phyloP scores from a whole-genome alignment of 1,284 basidiomycete species.

The Rhodotorula mucilaginosa region DNA sequence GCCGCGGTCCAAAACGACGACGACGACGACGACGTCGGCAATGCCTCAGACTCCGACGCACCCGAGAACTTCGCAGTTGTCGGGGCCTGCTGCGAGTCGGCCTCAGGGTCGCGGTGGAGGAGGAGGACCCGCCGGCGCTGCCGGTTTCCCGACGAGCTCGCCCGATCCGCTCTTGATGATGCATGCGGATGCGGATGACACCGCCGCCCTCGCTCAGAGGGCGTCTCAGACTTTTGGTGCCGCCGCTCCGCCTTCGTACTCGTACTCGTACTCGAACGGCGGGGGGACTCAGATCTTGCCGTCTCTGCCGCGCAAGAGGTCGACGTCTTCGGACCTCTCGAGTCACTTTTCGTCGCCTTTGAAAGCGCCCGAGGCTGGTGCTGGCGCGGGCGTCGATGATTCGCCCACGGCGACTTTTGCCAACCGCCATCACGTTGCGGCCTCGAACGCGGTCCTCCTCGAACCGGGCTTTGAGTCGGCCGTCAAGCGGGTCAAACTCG shows the following conservation, averaged over 20 bases:
- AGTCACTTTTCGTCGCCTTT: slow-evolving; percentile 4
- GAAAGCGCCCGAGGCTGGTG: neutral
- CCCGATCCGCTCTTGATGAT: slow-evolving; percentile 32
- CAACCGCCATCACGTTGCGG: neutral
- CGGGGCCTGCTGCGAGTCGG: too few relatives aligned
- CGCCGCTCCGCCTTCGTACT: neutral
- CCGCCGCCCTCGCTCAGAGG: neutral
- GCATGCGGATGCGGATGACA: neutral
- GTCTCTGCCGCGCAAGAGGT: neutral
- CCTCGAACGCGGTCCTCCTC: neutral
- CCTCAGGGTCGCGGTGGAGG: neutral
- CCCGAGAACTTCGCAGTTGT: neutral
- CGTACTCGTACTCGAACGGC: neutral
- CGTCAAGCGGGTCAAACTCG: slow-evolving; percentile 32
- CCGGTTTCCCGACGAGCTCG: slow-evolving; percentile 4
- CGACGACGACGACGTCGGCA: neutral
- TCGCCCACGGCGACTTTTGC: too few relatives aligned
- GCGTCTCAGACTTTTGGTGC: neutral
- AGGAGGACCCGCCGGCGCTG: neutral
- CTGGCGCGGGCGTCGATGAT: neutral
- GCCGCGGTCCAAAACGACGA: neutral
- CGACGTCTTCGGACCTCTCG: slow-evolving; percentile 4
- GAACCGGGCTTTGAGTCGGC: slow-evolving; percentile 21
- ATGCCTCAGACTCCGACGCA: slow-evolving; percentile 13
- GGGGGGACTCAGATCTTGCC: neutral